phyloP scores from a whole-genome alignment of 129 eudicot genomes.

The Flaveria ramosissima region DNA sequence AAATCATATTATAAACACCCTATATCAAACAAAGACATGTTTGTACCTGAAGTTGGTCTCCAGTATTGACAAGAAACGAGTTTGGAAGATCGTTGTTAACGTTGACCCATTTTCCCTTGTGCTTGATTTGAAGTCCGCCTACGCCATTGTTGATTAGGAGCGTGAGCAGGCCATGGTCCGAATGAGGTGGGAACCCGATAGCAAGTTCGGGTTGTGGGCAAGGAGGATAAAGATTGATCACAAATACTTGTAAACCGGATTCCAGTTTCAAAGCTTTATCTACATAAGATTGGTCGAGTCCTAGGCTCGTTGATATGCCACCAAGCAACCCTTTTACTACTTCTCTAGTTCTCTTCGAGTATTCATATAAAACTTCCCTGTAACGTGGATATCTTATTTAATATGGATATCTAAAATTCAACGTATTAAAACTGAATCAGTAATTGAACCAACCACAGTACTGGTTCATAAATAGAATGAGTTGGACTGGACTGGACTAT shows the following conservation, averaged over 20 bases:
- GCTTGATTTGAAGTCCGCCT: slow-evolving; percentile 53
- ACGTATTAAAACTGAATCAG: neutral
- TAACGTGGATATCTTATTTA: slow-evolving; percentile 12
- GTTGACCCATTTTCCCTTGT: slow-evolving; percentile 51
- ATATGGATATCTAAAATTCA: neutral
- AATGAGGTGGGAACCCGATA: slow-evolving; percentile 66
- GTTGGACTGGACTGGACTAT: too few species aligned
- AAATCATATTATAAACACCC: neutral
- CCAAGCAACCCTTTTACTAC: slow-evolving; percentile 38
- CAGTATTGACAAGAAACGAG: slow-evolving; percentile 57
- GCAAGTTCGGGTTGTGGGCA: slow-evolving; percentile 70
- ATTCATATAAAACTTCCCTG: slow-evolving; percentile 56
- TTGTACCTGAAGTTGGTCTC: slow-evolving; percentile 64
- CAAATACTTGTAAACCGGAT: slow-evolving; percentile 39
- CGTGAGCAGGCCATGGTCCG: slow-evolving; percentile 62
- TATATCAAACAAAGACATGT: neutral
- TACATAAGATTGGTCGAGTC: slow-evolving; percentile 43
- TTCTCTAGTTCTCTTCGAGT: slow-evolving; percentile 39
- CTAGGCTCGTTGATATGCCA: slow-evolving; percentile 50
- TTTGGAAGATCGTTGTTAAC: slow-evolving; percentile 48
- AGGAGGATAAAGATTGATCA: slow-evolving; percentile 49
- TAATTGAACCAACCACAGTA: neutral
- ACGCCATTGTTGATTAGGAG: slow-evolving; percentile 48
- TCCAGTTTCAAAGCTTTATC: slow-evolving; percentile 41
- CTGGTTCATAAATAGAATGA: too few species aligned